These are phyloP conservation scores for Cladosporium colombiae DNA, from an alignment of 2,329 filamentous ascomycete species.

Conservation along the genomic window DNA sequence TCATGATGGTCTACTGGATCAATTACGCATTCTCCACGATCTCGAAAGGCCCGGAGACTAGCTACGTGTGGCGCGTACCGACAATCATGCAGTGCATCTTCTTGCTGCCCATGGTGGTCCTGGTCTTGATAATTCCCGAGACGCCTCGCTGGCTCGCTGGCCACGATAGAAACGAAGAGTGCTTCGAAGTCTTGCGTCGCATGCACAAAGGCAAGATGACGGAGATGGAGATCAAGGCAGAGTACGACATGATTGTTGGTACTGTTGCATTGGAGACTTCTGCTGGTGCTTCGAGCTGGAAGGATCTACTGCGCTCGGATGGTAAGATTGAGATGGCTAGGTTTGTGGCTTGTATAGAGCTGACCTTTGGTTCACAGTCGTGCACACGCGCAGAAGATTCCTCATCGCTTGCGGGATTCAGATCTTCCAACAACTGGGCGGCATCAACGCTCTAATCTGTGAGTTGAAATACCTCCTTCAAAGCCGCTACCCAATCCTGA, in stretches of 20 bases:
- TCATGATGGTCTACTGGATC: constrained; percentile 51
- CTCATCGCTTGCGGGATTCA: constrained; percentile 35
- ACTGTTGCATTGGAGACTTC: constrained; percentile 29
- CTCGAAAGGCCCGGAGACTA: constrained; percentile 22
- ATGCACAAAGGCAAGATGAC: constrained; percentile 33
- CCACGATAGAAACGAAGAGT: constrained; percentile 32
- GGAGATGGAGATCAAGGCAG: constrained; percentile 28
- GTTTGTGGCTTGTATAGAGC: background rate
- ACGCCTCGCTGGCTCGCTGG: constrained; percentile 48
- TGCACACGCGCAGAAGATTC: constrained; percentile 32
- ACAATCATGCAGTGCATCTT: constrained; percentile 47
- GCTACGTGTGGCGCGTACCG: constrained; percentile 36
- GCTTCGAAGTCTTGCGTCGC: constrained; percentile 35
- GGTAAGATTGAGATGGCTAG: constrained; percentile 17
- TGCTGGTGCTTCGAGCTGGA: constrained; percentile 39
- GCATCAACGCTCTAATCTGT: constrained; percentile 35
- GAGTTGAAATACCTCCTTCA: background rate
- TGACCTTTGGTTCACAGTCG: background rate
- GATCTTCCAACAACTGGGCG: constrained; percentile 34
- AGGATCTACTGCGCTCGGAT: constrained; percentile 34
- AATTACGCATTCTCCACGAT: constrained; percentile 45
- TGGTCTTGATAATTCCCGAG: constrained; percentile 45
- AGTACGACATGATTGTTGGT: constrained; percentile 31
- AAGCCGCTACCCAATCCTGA: background rate
- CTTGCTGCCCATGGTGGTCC: constrained; percentile 42